Evolutionary conservation across 106 monocot genomes (phyloP).

Genomic region (Amphibolis antarctica): DNA sequence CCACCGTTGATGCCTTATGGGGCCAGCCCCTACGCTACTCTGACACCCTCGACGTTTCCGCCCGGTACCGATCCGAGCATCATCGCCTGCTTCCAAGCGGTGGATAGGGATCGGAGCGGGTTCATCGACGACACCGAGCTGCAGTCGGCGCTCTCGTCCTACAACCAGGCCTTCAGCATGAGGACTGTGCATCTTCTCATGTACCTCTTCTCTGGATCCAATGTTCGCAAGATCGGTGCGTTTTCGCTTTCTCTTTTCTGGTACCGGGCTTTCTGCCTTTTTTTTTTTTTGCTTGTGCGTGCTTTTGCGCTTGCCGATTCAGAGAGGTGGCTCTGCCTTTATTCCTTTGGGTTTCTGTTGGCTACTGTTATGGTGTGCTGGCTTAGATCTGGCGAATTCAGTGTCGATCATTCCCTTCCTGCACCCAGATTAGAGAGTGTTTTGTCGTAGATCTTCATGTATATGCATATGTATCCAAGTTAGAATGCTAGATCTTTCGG

Average conservation of each 20-base stretch:
- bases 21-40: constrained; percentile 38
- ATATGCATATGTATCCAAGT: no score
- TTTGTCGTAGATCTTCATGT: no score
- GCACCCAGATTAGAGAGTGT: no score
- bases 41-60: constrained; percentile 76
- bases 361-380: no score
- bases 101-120: constrained; percentile 84
- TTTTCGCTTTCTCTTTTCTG: background rate
- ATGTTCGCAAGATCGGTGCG: constrained; percentile 80
- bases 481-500: no score
- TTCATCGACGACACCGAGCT: constrained; percentile 93
- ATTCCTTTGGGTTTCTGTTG: no score
- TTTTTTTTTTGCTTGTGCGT: no score
- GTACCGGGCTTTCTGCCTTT: no score
- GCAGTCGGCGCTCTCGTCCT: constrained; percentile 62
- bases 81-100: constrained; percentile 80
- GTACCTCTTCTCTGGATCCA: constrained; percentile 87
- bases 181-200: constrained; percentile 92
- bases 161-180: constrained; percentile 83
- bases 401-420: no score
- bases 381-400: no score
- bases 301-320: no score
- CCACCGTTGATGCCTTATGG: background rate
- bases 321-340: no score
- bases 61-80: constrained; percentile 89